phyloP scores from a whole-genome alignment of 305 asterid genomes.

The Petunia hybrid region DNA sequence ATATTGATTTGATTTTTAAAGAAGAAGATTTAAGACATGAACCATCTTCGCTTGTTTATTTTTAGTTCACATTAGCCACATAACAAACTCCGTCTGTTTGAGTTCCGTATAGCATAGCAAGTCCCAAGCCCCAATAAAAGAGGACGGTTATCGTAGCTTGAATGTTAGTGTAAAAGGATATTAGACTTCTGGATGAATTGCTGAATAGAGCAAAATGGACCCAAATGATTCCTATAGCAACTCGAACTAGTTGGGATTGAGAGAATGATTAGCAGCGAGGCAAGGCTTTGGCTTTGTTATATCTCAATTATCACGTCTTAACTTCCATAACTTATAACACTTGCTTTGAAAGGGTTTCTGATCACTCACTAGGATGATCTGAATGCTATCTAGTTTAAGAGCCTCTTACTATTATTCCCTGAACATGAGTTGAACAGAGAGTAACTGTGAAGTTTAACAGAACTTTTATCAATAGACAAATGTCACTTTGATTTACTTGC shows the following conservation, averaged over 20 bases:
- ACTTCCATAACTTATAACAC: slow-evolving; percentile 7
- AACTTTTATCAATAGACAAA: neutral
- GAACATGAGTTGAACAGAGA: neutral
- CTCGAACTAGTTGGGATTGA: slow-evolving; percentile 9
- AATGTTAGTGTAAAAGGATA: neutral
- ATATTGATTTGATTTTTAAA: neutral
- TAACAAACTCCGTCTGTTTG: slow-evolving; percentile 1
- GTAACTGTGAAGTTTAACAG: neutral
- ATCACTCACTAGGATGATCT: neutral
- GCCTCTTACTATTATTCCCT: neutral
- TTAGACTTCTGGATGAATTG: neutral
- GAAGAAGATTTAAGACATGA: neutral
- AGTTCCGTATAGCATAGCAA: neutral
- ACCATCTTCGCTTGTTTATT: neutral
- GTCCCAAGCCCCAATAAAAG: neutral
- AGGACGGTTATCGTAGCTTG: neutral
- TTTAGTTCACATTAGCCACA: slow-evolving; percentile 14
- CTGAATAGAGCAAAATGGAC: neutral
- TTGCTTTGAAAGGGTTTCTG: neutral
- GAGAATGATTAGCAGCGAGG: neutral
- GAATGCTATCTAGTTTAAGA: neutral
- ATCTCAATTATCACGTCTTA: slow-evolving; percentile 5
- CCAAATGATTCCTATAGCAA: neutral
- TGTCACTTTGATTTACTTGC: neutral
- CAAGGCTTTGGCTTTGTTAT: neutral